Evolutionary conservation across 805 yeast species (phyloP).

Genomic region (Blastobotrys muscicola): DNA sequence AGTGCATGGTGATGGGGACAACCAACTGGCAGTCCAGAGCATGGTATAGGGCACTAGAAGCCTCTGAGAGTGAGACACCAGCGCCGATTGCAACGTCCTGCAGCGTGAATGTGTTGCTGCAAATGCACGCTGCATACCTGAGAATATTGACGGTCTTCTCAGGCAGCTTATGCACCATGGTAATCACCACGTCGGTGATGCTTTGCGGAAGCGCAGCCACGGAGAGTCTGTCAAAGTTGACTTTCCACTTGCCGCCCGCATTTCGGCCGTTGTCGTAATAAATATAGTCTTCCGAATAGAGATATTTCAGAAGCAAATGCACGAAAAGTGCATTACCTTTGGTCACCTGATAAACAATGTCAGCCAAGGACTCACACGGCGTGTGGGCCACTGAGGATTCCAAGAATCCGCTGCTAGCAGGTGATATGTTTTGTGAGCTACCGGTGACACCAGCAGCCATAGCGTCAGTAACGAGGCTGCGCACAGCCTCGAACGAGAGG

Average conservation of each 20-base stretch:
- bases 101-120: slow-evolving; percentile 33
- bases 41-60: slow-evolving; percentile 27
- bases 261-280: slow-evolving; percentile 9
- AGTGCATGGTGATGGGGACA: slow-evolving; percentile 33
- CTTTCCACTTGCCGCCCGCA: slow-evolving; percentile 16
- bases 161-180: slow-evolving; percentile 19
- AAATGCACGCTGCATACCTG: slow-evolving; percentile 36
- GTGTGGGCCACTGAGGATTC: slow-evolving; percentile 3
- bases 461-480: slow-evolving; percentile 16
- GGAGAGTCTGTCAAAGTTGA: slow-evolving; percentile 13
- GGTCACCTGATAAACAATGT: slow-evolving; percentile 15
- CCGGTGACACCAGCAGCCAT: slow-evolving; percentile 3
- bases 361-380: slow-evolving; percentile 11
- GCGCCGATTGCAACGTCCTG: slow-evolving; percentile 31
- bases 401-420: too few species aligned
- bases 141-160: slow-evolving; percentile 23
- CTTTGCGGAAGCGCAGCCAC: slow-evolving; percentile 6
- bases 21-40: slow-evolving; percentile 30
- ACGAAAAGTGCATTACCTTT: slow-evolving; percentile 20
- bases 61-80: slow-evolving; percentile 27
- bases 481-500: slow-evolving; percentile 13
- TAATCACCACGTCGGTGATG: slow-evolving; percentile 13
- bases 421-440: too few species aligned
- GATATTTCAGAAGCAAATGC: slow-evolving; percentile 10
- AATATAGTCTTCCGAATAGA: slow-evolving; percentile 14